Base-by-base conservation (phyloP, 345 rosid genomes). In the Syzygium aqueum region DNA sequence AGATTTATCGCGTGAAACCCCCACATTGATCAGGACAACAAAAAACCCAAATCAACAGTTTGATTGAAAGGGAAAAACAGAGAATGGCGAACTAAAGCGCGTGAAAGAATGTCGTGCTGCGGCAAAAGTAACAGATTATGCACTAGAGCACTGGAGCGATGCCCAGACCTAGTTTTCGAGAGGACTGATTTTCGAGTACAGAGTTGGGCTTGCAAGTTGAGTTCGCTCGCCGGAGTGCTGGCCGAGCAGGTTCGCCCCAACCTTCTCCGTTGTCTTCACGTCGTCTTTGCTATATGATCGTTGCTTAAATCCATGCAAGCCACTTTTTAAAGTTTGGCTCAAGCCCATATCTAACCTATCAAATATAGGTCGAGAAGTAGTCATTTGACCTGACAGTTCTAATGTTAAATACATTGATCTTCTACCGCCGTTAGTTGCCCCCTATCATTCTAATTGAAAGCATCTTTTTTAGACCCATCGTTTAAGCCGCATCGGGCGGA, bases 171-270 rank as follows among this genome's bases (percentile, higher is more conserved):
- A 93, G 95, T 91, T 86, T 56, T 96, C 96, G 80, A 94, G 89
- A 84, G 97, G 96, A 86, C 98, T 95, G 92, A 95, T 91, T 88
- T 86, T 91, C 54, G 93, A 93, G 90, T 94, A 92, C 78, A 96
- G 87, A 11, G 96, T 94, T 14, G 14, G 93, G 87, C 89, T 93
- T 94, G n/a, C 90, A 88, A 27, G 91, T 86, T 87, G 12, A 73
- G 80, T 67, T 67, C 46, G 40, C 77, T 33, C 10, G 40, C 19
- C 2, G 0, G 0, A 33, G 46, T 33, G 80, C 46, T 33, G 46
- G 46, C 6, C 40, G 46, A 67, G 78, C 1, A 9, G 8, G 13
- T 67, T 19, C 9, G 46, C 78, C 25, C 25, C 3, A 33, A 33
- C 25, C 33, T 25, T 67, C 7, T 37, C 40, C 40, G 40, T 37